Base-by-base conservation (phyloP, 495 filamentous ascomycete species). In the Penicillium salamii region DNA sequence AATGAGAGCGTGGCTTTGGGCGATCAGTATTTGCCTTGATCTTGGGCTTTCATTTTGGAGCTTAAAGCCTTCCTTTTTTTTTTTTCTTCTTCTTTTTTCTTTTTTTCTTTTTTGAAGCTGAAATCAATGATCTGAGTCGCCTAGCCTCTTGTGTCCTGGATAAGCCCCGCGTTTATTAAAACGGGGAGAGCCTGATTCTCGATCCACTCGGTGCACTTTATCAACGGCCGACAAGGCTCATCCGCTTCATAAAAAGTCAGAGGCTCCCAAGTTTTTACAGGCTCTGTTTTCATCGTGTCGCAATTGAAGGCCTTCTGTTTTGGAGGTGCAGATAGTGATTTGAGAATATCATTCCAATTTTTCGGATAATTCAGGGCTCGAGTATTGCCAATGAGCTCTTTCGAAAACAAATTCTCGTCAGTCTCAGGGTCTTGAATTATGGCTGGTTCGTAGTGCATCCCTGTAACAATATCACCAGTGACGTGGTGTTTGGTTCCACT, bases 1-100 rank as follows among this genome's bases (percentile, higher is more conserved):
- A 35, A 64, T 51, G 8, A 70, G 49, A 19, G 67, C 61, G 14
- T 64, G 59, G 4, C 68, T 59, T 31, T 63, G 58, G 19, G 66
- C 66, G 26, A 71, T 58, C 4, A 71, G 55, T 34, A 58, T 50
- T 50, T 71, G 66, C 31, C 67, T 57, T 18, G 68, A 53, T 3
- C 68, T 67, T 26, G 23, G 23, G 8, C 8, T 8, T 3, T 3
- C 23, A 3, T 26, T 26, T 26, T 26, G 4, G 23, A 26, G 23
- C n/a, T n/a, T n/a, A n/a, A n/a, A n/a, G n/a, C n/a, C n/a, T n/a
- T n/a, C n/a, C n/a, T n/a, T n/a, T n/a, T n/a, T n/a, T n/a, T n/a
- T n/a, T n/a, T n/a, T n/a, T n/a, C n/a, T n/a, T n/a, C n/a, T n/a
- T n/a, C n/a, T n/a, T n/a, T n/a, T n/a, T n/a, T n/a, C n/a, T n/a